phyloP scores from a whole-genome alignment of 306 rosid species.

The Spatholobus suberectus region DNA sequence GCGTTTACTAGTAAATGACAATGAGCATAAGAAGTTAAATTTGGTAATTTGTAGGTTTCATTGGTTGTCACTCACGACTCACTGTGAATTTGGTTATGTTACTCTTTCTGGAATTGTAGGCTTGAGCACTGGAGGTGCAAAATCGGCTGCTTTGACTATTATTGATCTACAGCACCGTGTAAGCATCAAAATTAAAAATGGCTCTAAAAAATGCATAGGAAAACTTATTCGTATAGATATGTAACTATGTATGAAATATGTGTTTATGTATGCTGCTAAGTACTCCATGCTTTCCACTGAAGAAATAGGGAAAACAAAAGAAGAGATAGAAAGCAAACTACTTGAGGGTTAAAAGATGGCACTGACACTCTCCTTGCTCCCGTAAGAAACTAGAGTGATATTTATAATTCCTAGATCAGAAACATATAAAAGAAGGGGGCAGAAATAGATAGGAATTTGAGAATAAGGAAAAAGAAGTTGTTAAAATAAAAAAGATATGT shows the following conservation, averaged over 20 bases:
- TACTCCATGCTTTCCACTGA: not conserved
- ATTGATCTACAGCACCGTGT: slow-evolving; percentile 42
- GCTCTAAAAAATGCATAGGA: not conserved
- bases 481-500: not conserved
- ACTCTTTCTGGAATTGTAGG: slow-evolving; percentile 43
- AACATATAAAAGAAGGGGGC: not conserved
- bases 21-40: slow-evolving; percentile 30
- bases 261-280: not conserved
- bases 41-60: slow-evolving; percentile 37
- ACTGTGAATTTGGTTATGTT: slow-evolving; percentile 44
- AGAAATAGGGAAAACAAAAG: not conserved
- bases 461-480: not conserved
- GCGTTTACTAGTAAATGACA: slow-evolving; percentile 39
- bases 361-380: not conserved
- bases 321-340: not conserved
- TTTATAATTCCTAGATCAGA: not conserved
- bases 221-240: not conserved
- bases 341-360: not conserved
- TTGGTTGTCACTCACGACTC: slow-evolving; percentile 45
- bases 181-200: slow-evolving; percentile 27
- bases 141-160: slow-evolving; percentile 38
- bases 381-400: not conserved
- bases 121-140: slow-evolving; percentile 47
- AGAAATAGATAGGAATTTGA: not conserved
- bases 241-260: not conserved